Conservation (phyloP, 2,329 filamentous ascomycete species). For the Trichoderma citrinoviride region DNA sequence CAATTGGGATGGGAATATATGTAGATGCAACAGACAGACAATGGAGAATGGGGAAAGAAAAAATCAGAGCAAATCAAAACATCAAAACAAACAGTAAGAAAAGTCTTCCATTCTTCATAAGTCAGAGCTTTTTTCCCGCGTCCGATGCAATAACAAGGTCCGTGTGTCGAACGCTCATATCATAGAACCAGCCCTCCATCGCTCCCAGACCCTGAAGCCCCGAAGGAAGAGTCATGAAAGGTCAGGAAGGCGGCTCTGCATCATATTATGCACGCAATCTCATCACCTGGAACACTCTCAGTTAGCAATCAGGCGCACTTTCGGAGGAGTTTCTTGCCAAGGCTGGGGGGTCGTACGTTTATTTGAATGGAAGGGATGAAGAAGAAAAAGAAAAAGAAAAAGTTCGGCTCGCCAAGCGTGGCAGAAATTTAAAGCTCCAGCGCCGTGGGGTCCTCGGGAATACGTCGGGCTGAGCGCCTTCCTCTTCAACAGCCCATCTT, state of each 20-base stretch:
- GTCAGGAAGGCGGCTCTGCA: conserved; percentile 61
- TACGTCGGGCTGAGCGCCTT: conserved; percentile 29
- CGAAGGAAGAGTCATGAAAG: conserved; percentile 77
- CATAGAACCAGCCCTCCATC: conserved; percentile 68
- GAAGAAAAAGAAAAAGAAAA: conserved; percentile 52
- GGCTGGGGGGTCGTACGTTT: conserved; percentile 66
- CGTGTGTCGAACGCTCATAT: conserved; percentile 99
- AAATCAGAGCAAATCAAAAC: conserved; percentile 3
- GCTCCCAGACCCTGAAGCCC: conserved; percentile 85
- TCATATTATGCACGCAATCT: conserved; percentile 98
- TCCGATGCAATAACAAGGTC: conserved; percentile 96
- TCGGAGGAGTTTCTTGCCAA: conserved; percentile 15
- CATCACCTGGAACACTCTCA: conserved; percentile 73
- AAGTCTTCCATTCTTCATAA: conserved; percentile 43
- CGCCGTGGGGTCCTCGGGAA: conserved; percentile 29
- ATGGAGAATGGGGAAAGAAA: background rate
- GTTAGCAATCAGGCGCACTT: conserved; percentile 32
- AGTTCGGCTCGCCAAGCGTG: conserved; percentile 13
- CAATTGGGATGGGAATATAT: background rate
- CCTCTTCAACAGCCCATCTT: background rate
- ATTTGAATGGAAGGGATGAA: conserved; percentile 99
- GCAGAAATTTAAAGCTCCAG: conserved; percentile 39
- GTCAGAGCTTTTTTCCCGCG: conserved; percentile 98
- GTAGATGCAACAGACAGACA: background rate
- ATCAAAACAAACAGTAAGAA: conserved; percentile 20